phyloP scores from a whole-genome alignment of 192 early-diverging fungal species.

The Entophlyctis helioformis region DNA sequence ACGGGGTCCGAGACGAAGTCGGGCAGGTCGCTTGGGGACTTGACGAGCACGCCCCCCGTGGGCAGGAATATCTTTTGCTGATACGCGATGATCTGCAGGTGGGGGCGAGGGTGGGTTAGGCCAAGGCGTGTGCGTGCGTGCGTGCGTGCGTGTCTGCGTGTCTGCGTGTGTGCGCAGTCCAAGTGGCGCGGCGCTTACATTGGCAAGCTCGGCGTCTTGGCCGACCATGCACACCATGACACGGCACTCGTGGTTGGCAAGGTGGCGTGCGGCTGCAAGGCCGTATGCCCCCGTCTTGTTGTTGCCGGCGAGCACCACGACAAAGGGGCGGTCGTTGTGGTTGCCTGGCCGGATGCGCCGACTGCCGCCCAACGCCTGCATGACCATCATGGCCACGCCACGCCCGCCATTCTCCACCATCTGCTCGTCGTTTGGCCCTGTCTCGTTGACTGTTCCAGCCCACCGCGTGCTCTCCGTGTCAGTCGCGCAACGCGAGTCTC shows the following conservation, averaged over 20 bases:
- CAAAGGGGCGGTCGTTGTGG: conserved; percentile 58
- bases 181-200: conserved; percentile 2
- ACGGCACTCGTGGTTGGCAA: conserved; percentile 66
- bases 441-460: conserved; percentile 27
- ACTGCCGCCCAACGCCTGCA: conserved; percentile 62
- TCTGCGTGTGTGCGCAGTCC: too few relatives aligned
- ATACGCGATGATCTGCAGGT: conserved; percentile 19
- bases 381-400: conserved; percentile 54
- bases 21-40: conserved; percentile 39
- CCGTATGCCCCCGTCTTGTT: conserved; percentile 62
- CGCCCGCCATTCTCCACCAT: conserved; percentile 74
- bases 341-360: conserved; percentile 65
- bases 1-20: conserved; percentile 22
- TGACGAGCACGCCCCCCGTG: conserved; percentile 35
- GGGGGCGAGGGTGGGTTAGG: neutral
- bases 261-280: conserved; percentile 58
- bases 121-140: too few relatives aligned
- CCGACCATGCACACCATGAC: conserved; percentile 41
- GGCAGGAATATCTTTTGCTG: conserved; percentile 30
- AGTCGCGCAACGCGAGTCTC: too few relatives aligned
- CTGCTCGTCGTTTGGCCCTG: conserved; percentile 56
- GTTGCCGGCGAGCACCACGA: conserved; percentile 65
- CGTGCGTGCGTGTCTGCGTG: too few relatives aligned
- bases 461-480: too few relatives aligned
- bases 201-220: conserved; percentile 23